These are phyloP conservation scores for Cyclotella choctawhatcheeana DNA, from an alignment of 108 stramenopile species.

Conservation along the genomic window DNA sequence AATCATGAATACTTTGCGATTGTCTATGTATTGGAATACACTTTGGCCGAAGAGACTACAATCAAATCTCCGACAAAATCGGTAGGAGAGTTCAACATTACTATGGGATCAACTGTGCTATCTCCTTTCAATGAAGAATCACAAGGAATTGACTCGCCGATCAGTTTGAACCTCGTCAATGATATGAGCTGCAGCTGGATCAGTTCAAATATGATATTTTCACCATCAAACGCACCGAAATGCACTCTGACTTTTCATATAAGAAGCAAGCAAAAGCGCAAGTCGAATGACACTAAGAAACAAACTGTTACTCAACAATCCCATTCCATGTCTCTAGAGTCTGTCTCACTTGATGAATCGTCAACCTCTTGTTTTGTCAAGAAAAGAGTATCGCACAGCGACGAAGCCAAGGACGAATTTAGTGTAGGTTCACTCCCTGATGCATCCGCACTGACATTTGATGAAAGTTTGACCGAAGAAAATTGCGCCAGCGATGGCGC, in stretches of 20 bases:
- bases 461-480: not conserved
- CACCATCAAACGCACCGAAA: constrained; percentile 9
- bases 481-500: constrained; percentile 4
- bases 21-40: constrained; percentile 10
- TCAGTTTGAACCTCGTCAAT: not conserved
- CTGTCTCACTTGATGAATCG: constrained; percentile 5
- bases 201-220: not conserved
- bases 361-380: constrained; percentile 4
- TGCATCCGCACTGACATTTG: constrained; percentile 6
- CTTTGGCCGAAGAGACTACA: constrained; percentile 1
- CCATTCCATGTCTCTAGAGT: not conserved
- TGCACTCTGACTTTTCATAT: not conserved
- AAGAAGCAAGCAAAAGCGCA: not conserved
- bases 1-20: constrained; percentile 1
- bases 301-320: not conserved
- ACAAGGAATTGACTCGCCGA: not conserved
- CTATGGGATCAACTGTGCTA: not conserved
- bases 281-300: not conserved
- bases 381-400: not conserved
- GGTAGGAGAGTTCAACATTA: not conserved
- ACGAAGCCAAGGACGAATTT: not conserved
- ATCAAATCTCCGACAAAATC: constrained; percentile 4
- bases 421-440: not conserved
- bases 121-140: constrained; percentile 4
- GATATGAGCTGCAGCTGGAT: constrained; percentile 4